Evolutionary conservation across 495 filamentous ascomycete genomes (phyloP).

Genomic region (Zalerion maritima): DNA sequence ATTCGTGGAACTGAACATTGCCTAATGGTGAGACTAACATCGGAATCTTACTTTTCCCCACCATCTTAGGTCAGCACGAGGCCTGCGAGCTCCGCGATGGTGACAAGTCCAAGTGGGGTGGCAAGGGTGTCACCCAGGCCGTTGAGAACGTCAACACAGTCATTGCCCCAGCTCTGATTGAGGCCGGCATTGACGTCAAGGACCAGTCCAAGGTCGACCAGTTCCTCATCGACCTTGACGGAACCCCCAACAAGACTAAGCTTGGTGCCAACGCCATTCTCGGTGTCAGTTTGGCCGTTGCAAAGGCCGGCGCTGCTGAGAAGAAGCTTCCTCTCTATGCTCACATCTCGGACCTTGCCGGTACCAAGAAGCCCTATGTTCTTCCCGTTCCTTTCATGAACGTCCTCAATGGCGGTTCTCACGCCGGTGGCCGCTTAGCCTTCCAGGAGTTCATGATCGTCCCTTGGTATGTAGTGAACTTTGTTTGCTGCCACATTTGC

Average conservation of each 20-base stretch:
- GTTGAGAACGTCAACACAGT: conserved; percentile 89
- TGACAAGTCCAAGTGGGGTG: conserved; percentile 92
- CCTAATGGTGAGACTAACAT: not conserved
- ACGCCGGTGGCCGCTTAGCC: conserved; percentile 94
- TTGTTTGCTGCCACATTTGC: too few species aligned
- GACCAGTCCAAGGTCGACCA: conserved; percentile 86
- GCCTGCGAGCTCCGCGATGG: conserved; percentile 97
- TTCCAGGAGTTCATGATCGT: conserved; percentile 99
- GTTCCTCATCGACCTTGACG: conserved; percentile 93
- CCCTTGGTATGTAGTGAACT: conserved; percentile 48
- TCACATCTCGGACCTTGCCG: conserved; percentile 95
- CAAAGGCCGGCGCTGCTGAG: conserved; percentile 97
- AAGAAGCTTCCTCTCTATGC: conserved; percentile 92
- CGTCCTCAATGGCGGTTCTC: conserved; percentile 95
- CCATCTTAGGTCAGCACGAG: conserved; percentile 73
- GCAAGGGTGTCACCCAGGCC: conserved; percentile 93
- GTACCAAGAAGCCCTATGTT: conserved; percentile 99
- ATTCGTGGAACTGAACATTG: not conserved
- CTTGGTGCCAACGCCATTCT: conserved; percentile 98
- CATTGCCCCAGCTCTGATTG: conserved; percentile 86
- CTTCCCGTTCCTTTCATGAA: conserved; percentile 99
- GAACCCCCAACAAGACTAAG: conserved; percentile 92
- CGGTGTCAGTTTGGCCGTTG: conserved; percentile 87
- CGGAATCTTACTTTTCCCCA: not conserved
- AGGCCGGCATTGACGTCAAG: conserved; percentile 89